Percentiles rank a stretch among this genome's conserved stretches.
Conservation (phyloP, 768 basidiomycete species). For the Leccinum truebloodii region DNA sequence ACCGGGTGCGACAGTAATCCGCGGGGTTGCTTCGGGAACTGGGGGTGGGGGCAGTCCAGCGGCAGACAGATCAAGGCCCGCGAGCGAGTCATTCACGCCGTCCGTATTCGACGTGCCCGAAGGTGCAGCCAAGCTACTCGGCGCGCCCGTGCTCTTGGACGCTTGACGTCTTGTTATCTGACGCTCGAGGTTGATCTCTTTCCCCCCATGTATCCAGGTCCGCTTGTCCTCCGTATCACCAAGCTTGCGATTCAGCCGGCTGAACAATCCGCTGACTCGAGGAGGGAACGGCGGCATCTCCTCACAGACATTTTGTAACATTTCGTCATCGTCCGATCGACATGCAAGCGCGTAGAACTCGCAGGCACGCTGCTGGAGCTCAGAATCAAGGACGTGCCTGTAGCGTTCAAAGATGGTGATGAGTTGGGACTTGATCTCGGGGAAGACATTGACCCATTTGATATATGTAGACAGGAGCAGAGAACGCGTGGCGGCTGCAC, state of each 20-base stretch:
- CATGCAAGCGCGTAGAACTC: constrained; percentile 91
- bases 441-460: constrained; percentile 99
- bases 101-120: constrained; percentile 40
- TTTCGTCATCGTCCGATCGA: constrained; percentile 85
- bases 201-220: constrained; percentile 95
- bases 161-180: constrained; percentile 58
- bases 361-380: constrained; percentile 97
- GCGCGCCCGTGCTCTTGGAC: constrained; percentile 34
- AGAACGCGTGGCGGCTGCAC: constrained; percentile 87
- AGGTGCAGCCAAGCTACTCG: constrained; percentile 38
- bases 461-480: constrained; percentile 73
- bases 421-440: constrained; percentile 94
- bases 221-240: constrained; percentile 94
- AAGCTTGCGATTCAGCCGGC: constrained; percentile 84
- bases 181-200: constrained; percentile 83
- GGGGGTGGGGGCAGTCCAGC: constrained; percentile 20
- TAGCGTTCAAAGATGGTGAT: constrained; percentile 96
- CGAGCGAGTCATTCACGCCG: constrained; percentile 72
- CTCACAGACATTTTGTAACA: constrained; percentile 93
- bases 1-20: constrained; percentile 64
- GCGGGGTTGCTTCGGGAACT: constrained; percentile 38
- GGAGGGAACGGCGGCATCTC: constrained; percentile 99
- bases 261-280: constrained; percentile 86
- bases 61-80: constrained; percentile 73
- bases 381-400: constrained; percentile 95